These are phyloP conservation scores for Thelonectria rubi DNA, from an alignment of 2,329 filamentous ascomycete genomes.

Conservation along the genomic window DNA sequence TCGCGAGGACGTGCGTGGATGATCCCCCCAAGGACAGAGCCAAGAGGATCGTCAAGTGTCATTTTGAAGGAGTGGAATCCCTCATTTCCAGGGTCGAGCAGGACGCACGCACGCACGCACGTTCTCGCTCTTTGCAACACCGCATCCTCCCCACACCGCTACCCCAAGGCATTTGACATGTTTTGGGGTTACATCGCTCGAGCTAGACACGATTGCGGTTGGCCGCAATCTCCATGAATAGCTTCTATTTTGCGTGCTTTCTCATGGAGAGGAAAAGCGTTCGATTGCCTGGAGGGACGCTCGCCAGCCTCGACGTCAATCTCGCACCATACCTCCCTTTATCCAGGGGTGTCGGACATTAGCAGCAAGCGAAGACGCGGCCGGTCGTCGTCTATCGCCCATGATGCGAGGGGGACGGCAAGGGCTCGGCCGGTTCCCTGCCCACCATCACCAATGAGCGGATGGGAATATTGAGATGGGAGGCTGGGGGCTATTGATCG, in stretches of 20 bases:
- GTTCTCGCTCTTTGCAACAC: background rate
- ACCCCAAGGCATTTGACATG: slow-evolving; percentile 15
- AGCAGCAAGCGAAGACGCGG: slow-evolving; percentile 18
- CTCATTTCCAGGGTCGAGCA: slow-evolving; percentile 12
- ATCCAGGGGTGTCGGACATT: slow-evolving; percentile 34
- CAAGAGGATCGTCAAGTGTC: background rate
- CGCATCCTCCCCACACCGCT: slow-evolving; percentile 1
- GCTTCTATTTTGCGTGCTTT: slow-evolving; percentile 11
- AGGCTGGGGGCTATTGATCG: slow-evolving; percentile 20
- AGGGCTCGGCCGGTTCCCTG: slow-evolving; percentile 15
- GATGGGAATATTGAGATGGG: slow-evolving; percentile 5
- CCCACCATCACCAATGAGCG: slow-evolving; percentile 6
- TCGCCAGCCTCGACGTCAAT: slow-evolving; percentile 33
- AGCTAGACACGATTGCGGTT: slow-evolving; percentile 10
- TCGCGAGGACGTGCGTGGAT: slow-evolving; percentile 6
- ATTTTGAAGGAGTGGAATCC: slow-evolving; percentile 18
- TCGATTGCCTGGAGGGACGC: slow-evolving; percentile 14
- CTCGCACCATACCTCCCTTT: slow-evolving; percentile 30
- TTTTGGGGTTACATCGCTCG: slow-evolving; percentile 23
- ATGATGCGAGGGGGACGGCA: slow-evolving; percentile 1
- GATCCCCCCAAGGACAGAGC: background rate
- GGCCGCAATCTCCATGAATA: slow-evolving; percentile 12
- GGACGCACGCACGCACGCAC: slow-evolving; percentile 7
- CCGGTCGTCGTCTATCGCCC: background rate
- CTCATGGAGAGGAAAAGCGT: slow-evolving; percentile 7